Evolutionary conservation across 257 asterid genomes (phyloP), one percentile per base, ranked within the genome.

Genomic region (Solanum habrochaites): DNA sequence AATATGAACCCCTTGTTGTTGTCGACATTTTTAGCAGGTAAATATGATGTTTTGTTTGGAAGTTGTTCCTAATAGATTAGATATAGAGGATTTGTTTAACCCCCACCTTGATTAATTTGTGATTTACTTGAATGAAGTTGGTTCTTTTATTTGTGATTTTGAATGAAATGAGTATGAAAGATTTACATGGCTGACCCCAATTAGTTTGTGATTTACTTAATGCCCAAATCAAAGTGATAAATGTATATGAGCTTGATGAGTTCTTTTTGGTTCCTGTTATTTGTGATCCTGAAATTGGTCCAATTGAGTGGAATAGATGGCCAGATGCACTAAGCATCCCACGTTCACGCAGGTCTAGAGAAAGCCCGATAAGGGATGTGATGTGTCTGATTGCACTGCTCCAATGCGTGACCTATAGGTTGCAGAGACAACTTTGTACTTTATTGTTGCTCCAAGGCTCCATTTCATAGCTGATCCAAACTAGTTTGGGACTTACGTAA

Each of bases 11-110:
- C 45, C 47, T 56, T 15, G 3, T 45, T 67, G 85, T 87, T 35
- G n/a, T 81, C 71, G 72, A 88, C 32, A 86, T 85, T 39, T 89
- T 82, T 58, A 73, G 86, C 85, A 85, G 73, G 64, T 83, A 87
- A 72, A 10, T 87, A 27, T 82, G 39, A 32, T 74, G 62, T 20
- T 82, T 75, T 35, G 18, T 9, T 82, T 47, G 60, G 47, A 14
- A 29, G 27, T 4, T 52, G 23, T 20, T 72, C 8, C 25, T 29
- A 72, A 20, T 72, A 37, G 29, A 72, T 35, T 37, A 35, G 5
- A 73, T 21, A 73, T 21, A 11, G 31, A 21, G 16, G 5, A 73
- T 73, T 73, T 73, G 15, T 6, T 11, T 37, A 10, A 2, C 16
- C 5, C 5, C 47, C 45, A 73, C 1, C 7, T 25, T 35, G 31